Conservation (phyloP, 179 eudicot genomes). For the Corrigiola litoralis region DNA sequence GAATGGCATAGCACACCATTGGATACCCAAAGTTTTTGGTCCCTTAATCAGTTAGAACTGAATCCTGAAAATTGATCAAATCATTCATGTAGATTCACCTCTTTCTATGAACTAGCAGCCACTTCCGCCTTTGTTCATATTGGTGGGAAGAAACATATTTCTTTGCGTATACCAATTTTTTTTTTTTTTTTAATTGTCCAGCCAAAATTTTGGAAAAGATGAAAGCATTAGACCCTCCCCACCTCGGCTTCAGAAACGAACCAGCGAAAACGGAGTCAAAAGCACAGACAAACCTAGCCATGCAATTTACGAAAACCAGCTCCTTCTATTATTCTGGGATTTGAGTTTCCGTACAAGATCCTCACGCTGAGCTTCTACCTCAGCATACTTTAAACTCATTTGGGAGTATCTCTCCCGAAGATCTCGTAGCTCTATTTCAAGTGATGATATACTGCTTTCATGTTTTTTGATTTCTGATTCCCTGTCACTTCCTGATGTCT, state of each 20-base stretch:
- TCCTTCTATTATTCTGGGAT: constrained; percentile 44
- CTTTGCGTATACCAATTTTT: neutral
- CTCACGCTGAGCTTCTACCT: constrained; percentile 83
- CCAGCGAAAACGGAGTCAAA: neutral
- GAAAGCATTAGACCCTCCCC: neutral
- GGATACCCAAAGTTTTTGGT: too few species aligned
- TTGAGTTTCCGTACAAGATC: constrained; percentile 88
- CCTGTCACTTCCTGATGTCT: constrained; percentile 18
- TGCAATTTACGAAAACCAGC: constrained; percentile 53
- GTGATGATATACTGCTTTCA: constrained; percentile 38
- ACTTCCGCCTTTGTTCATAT: neutral
- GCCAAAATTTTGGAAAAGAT: neutral
- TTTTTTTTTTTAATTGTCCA: constrained; percentile 11
- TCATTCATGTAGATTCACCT: too few species aligned
- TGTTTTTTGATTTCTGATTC: constrained; percentile 20
- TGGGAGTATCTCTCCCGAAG: constrained; percentile 73
- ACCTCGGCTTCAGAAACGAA: neutral
- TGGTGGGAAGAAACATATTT: too few species aligned
- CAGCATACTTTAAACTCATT: constrained; percentile 90
- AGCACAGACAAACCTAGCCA: constrained; percentile 1
- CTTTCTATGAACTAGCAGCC: too few species aligned
- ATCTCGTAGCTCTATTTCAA: constrained; percentile 72
- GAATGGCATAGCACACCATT: too few species aligned
- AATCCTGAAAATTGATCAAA: too few species aligned
- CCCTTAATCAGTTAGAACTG: too few species aligned